Conservation (phyloP, 208 protist species). For the Acanthamoeba triangularis region DNA sequence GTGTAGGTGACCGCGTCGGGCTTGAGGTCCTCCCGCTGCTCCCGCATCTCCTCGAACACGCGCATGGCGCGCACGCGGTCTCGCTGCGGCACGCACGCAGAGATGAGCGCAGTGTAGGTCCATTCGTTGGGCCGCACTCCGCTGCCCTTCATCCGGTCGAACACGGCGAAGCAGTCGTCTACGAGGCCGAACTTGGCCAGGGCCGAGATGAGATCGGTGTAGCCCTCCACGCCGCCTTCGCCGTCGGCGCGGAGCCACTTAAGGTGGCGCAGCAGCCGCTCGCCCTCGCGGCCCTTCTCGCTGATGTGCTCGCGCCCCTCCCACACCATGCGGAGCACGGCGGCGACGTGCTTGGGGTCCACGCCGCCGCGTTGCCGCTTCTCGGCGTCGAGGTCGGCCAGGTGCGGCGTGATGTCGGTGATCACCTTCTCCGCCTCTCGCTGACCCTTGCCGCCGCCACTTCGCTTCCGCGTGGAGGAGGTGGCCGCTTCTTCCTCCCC, state of each 20-base stretch:
- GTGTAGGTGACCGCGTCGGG: slow-evolving; percentile 65
- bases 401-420: slow-evolving; percentile 36
- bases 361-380: background rate
- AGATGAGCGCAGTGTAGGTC: slow-evolving; percentile 49
- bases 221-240: slow-evolving; percentile 35
- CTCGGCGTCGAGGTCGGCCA: slow-evolving; percentile 48
- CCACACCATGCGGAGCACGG: slow-evolving; percentile 44
- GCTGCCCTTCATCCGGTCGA: slow-evolving; percentile 17
- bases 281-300: slow-evolving; percentile 55
- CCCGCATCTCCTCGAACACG: slow-evolving; percentile 41
- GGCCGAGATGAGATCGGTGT: slow-evolving; percentile 35
- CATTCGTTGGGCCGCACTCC: slow-evolving; percentile 24
- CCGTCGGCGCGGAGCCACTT: background rate
- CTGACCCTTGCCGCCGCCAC: background rate
- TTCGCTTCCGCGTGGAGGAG: background rate
- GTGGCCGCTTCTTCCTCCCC: background rate
- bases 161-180: slow-evolving; percentile 55
- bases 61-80: background rate
- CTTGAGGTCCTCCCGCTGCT: background rate
- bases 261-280: slow-evolving; percentile 24
- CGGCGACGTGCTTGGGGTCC: slow-evolving; percentile 35
- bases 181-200: slow-evolving; percentile 19
- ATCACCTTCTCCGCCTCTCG: slow-evolving; percentile 57
- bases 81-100: slow-evolving; percentile 1
- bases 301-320: slow-evolving; percentile 36